Percentiles rank a stretch among this genome's conserved stretches.
phyloP scores from a whole-genome alignment of 2,329 filamentous ascomycete genomes.

The Beauveria varroae region DNA sequence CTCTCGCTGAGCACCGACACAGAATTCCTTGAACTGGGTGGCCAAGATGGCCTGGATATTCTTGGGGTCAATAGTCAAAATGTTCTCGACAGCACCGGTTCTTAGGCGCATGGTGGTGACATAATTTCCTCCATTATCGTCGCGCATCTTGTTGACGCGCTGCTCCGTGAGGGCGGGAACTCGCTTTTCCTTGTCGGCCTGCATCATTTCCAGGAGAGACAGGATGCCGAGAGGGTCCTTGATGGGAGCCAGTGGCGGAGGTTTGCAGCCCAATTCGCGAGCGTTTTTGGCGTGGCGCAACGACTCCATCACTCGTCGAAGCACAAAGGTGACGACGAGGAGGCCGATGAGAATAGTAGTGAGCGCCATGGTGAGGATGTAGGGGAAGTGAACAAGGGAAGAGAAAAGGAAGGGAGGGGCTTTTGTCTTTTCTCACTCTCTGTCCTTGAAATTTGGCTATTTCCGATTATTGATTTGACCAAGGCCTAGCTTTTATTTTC shows the following conservation, averaged over 20 bases:
- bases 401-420: neutral
- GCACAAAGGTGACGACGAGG: slow-evolving; percentile 4
- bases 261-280: slow-evolving; percentile 16
- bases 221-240: slow-evolving; percentile 17
- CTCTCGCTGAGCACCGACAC: slow-evolving; percentile 19
- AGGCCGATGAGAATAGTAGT: slow-evolving; percentile 3
- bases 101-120: slow-evolving; percentile 11
- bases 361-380: slow-evolving; percentile 1
- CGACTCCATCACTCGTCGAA: slow-evolving; percentile 4
- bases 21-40: slow-evolving; percentile 21
- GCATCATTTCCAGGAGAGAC: slow-evolving; percentile 12
- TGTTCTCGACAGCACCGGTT: neutral
- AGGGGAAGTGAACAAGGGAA: neutral
- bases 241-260: slow-evolving; percentile 7
- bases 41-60: slow-evolving; percentile 24
- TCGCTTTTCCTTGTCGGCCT: slow-evolving; percentile 15
- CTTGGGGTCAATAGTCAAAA: slow-evolving; percentile 20
- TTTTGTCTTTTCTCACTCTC: neutral
- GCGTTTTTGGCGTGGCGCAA: slow-evolving; percentile 9
- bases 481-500: neutral
- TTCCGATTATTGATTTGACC: neutral
- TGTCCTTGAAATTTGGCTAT: neutral
- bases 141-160: slow-evolving; percentile 11
- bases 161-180: slow-evolving; percentile 14
- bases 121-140: slow-evolving; percentile 15